These are phyloP conservation scores for Penicillium crustosum DNA, from an alignment of 2,329 filamentous ascomycete species.

Conservation along the genomic window DNA sequence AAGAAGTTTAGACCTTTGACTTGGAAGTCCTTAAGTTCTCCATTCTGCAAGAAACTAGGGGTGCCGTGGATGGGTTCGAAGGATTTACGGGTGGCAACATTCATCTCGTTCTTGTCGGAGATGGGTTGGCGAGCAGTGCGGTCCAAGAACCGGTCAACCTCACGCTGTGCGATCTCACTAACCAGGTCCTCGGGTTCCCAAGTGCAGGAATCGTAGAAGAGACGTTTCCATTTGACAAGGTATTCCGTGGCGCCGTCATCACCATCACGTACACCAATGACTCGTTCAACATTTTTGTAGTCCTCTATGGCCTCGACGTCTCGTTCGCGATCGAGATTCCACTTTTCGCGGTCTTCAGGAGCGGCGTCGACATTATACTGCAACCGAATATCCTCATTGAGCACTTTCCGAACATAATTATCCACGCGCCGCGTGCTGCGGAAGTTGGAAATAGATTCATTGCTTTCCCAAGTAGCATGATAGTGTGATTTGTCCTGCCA, in stretches of 20 bases:
- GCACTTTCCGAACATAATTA: constrained; percentile 86
- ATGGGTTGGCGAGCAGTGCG: constrained; percentile 76
- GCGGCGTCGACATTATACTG: constrained; percentile 71
- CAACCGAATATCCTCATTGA: constrained; percentile 77
- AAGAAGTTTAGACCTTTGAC: constrained; percentile 92
- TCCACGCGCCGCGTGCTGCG: constrained; percentile 86
- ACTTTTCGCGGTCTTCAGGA: constrained; percentile 86
- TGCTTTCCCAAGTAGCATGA: constrained; percentile 92
- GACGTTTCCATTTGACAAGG: constrained; percentile 93
- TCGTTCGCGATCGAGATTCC: constrained; percentile 90
- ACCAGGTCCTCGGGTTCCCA: constrained; percentile 82
- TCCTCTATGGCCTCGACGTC: constrained; percentile 85
- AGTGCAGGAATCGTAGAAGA: constrained; percentile 90
- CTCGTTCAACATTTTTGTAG: constrained; percentile 87
- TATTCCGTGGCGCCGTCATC: constrained; percentile 78
- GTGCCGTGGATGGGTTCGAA: constrained; percentile 75
- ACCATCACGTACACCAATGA: constrained; percentile 79
- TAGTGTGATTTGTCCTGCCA: constrained; percentile 96
- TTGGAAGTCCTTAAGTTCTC: constrained; percentile 88
- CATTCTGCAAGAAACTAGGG: constrained; percentile 79
- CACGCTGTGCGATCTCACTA: constrained; percentile 74
- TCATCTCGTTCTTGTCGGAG: constrained; percentile 77
- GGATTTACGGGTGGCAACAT: constrained; percentile 68
- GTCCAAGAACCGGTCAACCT: constrained; percentile 89
- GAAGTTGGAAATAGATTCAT: constrained; percentile 69